Base-by-base conservation (phyloP, 2,329 filamentous ascomycete genomes). In the Aspergillus thermomutatus region DNA sequence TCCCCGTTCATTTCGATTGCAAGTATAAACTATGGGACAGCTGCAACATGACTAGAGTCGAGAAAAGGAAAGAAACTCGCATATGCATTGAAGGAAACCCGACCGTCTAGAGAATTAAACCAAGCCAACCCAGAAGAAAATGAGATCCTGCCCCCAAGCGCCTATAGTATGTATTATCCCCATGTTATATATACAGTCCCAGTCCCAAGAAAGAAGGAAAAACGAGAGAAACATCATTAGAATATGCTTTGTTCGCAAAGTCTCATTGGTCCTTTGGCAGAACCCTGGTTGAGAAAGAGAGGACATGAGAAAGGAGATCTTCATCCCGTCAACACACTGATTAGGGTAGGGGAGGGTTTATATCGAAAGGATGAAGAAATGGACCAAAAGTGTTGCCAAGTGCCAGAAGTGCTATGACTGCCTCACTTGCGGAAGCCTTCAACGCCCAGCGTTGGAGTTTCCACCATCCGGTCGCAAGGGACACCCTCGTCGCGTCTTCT, bases 401-500 rank as follows among this genome's bases (percentile, higher is more conserved):
- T 1, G 11, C 21, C 23, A 7, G 43, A 46, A 26, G 21, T 26
- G 43, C 11, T 4, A 43, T 43, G 40, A 8, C 19, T 26, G 43
- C 43, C 43, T 64, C 63, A 75, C 62, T 77, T 81, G 52, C 82
- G 78, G 69, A 87, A 86, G 51, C 79, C 80, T 62, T 88, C 85
- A 40, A 87, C 84, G 40, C 83, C 82, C 58, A 88, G 71, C 3
- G 78, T 82, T 25, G 85, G 85, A 40, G 83, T 87, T 70, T 88
- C 85, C 34, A 87, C 83, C 55, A 79, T 72, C 52, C 75, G 75
- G 65, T 85, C 81, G 28, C 69, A 70, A 2, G 83, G 83, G 19
- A 87, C 83, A 21, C 85, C 85, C 68, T 87, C 85, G 50, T 81
- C 80, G 64, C 81, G 83, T 60, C 85, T 75, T 55, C 85, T 75